Conservation (phyloP, 306 rosid species). For the Prunus mongolica region DNA sequence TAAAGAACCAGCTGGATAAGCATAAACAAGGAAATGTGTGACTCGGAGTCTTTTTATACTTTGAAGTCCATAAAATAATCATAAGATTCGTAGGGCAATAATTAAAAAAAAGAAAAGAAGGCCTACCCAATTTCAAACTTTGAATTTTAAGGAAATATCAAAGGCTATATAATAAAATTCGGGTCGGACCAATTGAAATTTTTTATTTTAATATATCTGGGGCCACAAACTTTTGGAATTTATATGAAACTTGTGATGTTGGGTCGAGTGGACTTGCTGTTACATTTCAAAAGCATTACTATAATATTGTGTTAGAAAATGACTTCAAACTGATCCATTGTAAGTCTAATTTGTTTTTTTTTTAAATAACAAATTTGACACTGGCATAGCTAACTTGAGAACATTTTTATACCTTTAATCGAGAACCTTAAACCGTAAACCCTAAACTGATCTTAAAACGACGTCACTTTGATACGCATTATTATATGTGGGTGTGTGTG, state of each 20-base stretch:
- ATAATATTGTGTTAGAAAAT: not conserved
- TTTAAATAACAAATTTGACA: too few species aligned
- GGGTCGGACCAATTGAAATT: too few species aligned
- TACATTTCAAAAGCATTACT: not conserved
- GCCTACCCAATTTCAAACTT: too few species aligned
- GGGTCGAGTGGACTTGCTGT: not conserved
- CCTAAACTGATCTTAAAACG: too few species aligned
- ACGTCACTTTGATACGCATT: too few species aligned
- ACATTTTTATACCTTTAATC: too few species aligned
- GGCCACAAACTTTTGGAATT: not conserved
- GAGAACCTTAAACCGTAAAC: too few species aligned
- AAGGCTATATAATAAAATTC: not conserved
- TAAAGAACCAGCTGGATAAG: not conserved
- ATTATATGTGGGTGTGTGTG: not conserved
- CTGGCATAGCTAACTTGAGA: not conserved
- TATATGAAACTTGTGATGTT: not conserved
- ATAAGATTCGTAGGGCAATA: not conserved
- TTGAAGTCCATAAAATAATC: not conserved
- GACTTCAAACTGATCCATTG: not conserved
- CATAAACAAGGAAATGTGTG: not conserved
- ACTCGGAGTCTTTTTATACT: not conserved
- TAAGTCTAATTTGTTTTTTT: not conserved
- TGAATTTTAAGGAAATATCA: too few species aligned
- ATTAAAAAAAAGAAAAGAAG: not conserved
- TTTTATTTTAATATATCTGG: not conserved